Base-by-base conservation (phyloP, 2,329 filamentous ascomycete species). In the Pseudohalonectria lignicola region DNA sequence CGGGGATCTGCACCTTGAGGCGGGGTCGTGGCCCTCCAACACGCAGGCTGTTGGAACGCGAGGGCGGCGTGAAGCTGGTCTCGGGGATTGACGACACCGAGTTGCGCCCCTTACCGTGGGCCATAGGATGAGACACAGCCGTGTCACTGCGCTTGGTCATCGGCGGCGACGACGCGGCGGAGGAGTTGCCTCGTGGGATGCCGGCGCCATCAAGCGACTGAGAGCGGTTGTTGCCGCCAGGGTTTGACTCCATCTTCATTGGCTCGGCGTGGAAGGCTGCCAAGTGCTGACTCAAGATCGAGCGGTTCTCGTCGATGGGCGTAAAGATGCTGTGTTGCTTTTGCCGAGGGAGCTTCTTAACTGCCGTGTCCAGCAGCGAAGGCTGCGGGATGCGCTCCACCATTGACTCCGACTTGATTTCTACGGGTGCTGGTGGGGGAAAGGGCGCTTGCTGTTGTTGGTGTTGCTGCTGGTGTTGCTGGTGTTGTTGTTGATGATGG, bases 271-370 rank as follows among this genome's bases (percentile, higher is more conserved):
- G 69, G 47, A 83, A 81, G 2, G 74, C 74, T 13, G 76, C 79
- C 45, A 84, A 79, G 55, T 94, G 87, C 46, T 90, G 85, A 11
- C 86, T 86, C 31, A 95, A 63, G 41, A 95, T 81, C 1, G 88
- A 95, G 35, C 85, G 76, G 49, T 83, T 87, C 55, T 94, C 88
- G 51, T 96, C 92, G 45, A 98, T 94, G 0, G 92, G 92, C 0
- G 92, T 98, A 55, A 96, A 96, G 42, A 98, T 96, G 57, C 88
- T 95, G 54, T 88, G 82, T 17, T 82, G 81, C 56, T 88, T 88
- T 25, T 84, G 79, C 51, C 81, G 83, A 2, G 82, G 79, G 45
- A 84, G 64, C 47, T 74, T 76, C 57, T 74, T 75, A 44, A 76
- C 70, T 15, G 66, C 66, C 5, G 65, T 74, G 47, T 72, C 72